Percentiles rank a stretch among this genome's conserved stretches.
These are phyloP conservation scores for Fagopyrum tataricum DNA, from an alignment of 148 eudicot species.

Conservation along the genomic window DNA sequence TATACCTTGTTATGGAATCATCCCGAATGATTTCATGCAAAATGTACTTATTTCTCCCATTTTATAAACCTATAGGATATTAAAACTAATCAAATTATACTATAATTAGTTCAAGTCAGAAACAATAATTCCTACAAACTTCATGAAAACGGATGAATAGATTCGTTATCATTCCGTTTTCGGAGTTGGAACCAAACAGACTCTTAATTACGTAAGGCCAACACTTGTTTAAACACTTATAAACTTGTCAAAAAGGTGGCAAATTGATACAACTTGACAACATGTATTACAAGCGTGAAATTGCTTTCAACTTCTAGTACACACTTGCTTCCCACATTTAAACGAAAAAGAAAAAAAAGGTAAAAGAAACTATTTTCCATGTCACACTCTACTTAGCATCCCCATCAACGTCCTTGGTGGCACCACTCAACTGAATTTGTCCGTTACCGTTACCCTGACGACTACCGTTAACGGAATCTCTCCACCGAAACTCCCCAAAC, in stretches of 20 bases:
- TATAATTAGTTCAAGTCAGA: no score
- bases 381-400: not conserved
- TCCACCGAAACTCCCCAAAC: conserved; percentile 15
- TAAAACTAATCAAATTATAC: no score
- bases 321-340: not conserved
- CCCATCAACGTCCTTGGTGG: not conserved
- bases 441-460: not conserved
- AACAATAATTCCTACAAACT: no score
- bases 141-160: no score
- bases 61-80: no score
- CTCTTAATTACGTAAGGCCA: no score
- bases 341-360: not conserved
- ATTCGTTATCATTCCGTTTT: no score
- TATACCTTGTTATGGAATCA: no score
- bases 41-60: no score
- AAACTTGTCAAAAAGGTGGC: not conserved
- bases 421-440: conserved; percentile 5
- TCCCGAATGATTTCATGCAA: no score
- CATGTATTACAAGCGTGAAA: not conserved
- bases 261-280: not conserved
- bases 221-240: not conserved
- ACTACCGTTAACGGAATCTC: not conserved
- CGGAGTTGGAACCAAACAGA: no score
- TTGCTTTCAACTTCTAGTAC: not conserved
- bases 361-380: not conserved